Evolutionary conservation across 306 rosid genomes (phyloP).

Genomic region (Alnus rubra): DNA sequence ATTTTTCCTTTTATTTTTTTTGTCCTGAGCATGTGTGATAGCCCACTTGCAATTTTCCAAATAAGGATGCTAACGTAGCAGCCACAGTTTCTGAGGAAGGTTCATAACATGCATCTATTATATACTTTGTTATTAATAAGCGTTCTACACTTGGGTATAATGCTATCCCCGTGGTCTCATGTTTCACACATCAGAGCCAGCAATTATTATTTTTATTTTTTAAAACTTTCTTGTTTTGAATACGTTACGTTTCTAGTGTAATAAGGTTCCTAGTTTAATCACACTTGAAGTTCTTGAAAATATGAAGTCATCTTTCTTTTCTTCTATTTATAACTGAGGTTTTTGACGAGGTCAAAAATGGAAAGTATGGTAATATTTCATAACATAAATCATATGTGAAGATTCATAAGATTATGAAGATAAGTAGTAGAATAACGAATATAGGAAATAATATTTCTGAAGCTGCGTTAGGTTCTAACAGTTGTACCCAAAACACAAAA

Average conservation of each 20-base stretch:
- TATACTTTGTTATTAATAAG: background rate
- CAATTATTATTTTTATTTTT: background rate
- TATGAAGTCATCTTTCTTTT: background rate
- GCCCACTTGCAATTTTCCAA: background rate
- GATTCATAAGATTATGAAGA: constrained; percentile 4
- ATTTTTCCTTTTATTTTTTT: background rate
- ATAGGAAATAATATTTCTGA: background rate
- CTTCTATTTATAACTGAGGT: background rate
- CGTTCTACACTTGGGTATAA: background rate
- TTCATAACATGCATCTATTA: background rate
- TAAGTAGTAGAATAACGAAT: background rate
- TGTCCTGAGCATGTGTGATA: background rate
- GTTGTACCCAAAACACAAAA: constrained; percentile 7
- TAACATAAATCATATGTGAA: background rate
- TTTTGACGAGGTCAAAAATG: background rate
- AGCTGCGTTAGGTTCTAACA: constrained; percentile 1
- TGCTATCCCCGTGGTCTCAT: background rate
- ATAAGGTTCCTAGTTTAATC: background rate
- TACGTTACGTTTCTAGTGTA: background rate
- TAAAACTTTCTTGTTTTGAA: background rate
- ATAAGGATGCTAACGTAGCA: background rate
- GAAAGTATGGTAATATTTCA: background rate
- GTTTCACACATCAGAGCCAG: background rate
- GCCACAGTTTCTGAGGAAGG: background rate
- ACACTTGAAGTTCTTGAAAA: background rate